These are phyloP conservation scores for Epichloe elymi DNA, from an alignment of 2,329 filamentous ascomycete species.

Conservation along the genomic window DNA sequence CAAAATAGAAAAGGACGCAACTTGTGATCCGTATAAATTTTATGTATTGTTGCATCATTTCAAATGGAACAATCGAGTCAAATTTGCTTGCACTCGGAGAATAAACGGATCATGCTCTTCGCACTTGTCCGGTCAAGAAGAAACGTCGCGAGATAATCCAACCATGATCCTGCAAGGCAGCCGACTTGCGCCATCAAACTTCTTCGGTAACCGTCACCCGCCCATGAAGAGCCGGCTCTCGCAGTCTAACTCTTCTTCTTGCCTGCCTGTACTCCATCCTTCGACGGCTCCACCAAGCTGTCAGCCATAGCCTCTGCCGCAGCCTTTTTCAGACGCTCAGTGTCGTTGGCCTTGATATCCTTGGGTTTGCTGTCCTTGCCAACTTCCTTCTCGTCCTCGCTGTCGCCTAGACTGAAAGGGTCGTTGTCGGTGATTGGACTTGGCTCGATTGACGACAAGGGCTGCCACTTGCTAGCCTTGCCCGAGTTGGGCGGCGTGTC, in stretches of 20 bases:
- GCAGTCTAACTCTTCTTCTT: constrained; percentile 24
- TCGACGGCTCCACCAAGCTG: constrained; percentile 31
- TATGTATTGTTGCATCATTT: too few species aligned
- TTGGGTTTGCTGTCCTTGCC: constrained; percentile 34
- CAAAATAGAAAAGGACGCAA: neutral
- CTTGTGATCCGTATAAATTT: too few species aligned
- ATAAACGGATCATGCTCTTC: neutral
- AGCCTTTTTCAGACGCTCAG: constrained; percentile 51
- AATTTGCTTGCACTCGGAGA: constrained; percentile 2
- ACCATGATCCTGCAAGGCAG: neutral
- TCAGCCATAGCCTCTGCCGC: constrained; percentile 49
- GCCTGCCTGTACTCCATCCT: constrained; percentile 18
- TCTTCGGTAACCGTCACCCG: neutral
- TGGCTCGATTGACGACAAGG: constrained; percentile 68
- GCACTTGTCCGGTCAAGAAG: neutral
- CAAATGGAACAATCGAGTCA: neutral
- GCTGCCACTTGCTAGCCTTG: constrained; percentile 94
- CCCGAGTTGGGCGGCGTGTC: constrained; percentile 32
- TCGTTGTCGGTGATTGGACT: constrained; percentile 81
- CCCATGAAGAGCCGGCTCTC: neutral
- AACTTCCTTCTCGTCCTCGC: constrained; percentile 71
- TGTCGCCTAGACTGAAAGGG: constrained; percentile 91
- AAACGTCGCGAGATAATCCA: neutral
- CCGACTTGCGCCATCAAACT: neutral
- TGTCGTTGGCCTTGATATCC: constrained; percentile 41